Percentiles rank a stretch among this genome's conserved stretches.
These are phyloP conservation scores for Ceratonia siliqua DNA, from an alignment of 306 rosid species.

Conservation along the genomic window DNA sequence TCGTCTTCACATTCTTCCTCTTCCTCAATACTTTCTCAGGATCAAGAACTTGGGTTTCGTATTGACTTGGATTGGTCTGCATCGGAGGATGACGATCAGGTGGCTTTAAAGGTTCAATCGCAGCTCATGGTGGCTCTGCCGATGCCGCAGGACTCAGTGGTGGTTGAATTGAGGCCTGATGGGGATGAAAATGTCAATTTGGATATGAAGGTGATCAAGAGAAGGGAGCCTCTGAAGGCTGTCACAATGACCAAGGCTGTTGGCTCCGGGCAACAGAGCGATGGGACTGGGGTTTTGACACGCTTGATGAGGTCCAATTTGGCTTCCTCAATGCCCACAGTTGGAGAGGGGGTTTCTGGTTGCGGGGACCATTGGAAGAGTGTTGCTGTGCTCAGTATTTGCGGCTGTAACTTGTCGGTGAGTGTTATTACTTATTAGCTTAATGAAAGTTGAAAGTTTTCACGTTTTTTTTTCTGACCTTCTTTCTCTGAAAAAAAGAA, in stretches of 20 bases:
- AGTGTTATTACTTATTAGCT: slow-evolving; percentile 36
- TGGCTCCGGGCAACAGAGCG: slow-evolving; percentile 82
- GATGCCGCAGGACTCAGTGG: slow-evolving; percentile 90
- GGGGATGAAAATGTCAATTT: slow-evolving; percentile 51
- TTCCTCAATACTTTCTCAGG: slow-evolving; percentile 50
- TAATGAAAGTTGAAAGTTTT: neutral
- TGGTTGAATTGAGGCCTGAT: slow-evolving; percentile 51
- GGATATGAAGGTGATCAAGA: slow-evolving; percentile 75
- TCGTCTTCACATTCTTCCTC: slow-evolving; percentile 32
- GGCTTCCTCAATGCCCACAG: slow-evolving; percentile 45
- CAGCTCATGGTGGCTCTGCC: slow-evolving; percentile 97
- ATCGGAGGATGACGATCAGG: slow-evolving; percentile 95
- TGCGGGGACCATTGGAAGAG: slow-evolving; percentile 77
- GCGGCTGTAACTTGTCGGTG: slow-evolving; percentile 80
- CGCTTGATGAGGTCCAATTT: slow-evolving; percentile 73
- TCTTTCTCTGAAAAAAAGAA: neutral
- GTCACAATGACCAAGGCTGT: slow-evolving; percentile 69
- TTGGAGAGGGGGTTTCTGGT: slow-evolving; percentile 39
- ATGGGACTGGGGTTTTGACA: slow-evolving; percentile 82
- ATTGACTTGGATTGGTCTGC: slow-evolving; percentile 93
- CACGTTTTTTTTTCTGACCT: neutral
- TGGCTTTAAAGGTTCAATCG: slow-evolving; percentile 87
- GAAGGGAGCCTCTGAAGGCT: slow-evolving; percentile 77
- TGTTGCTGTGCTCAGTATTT: slow-evolving; percentile 65
- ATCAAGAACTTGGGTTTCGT: slow-evolving; percentile 81